phyloP scores from a whole-genome alignment of 1,139 yeast species.

The Kazachstania sp. region DNA sequence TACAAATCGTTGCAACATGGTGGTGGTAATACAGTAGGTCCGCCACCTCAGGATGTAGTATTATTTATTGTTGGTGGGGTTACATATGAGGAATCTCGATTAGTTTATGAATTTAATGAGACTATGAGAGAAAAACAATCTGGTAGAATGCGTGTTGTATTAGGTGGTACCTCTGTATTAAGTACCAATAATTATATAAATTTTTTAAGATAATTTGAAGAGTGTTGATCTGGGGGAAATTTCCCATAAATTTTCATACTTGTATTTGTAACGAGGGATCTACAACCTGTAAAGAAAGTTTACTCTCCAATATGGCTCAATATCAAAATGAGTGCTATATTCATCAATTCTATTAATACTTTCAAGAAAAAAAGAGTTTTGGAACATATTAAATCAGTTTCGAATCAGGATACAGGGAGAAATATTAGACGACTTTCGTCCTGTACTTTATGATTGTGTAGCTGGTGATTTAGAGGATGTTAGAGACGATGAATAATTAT shows the following conservation, averaged over 20 bases:
- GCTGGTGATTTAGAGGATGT: too few species aligned
- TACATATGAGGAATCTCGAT: slow-evolving; percentile 84
- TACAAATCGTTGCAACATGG: slow-evolving; percentile 25
- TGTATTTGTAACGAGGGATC: too few species aligned
- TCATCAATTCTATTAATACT: too few species aligned
- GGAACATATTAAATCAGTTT: too few species aligned
- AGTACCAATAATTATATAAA: slow-evolving; percentile 52
- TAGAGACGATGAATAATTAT: too few species aligned
- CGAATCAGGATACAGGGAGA: too few species aligned
- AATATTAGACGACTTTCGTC: too few species aligned
- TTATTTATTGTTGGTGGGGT: slow-evolving; percentile 84
- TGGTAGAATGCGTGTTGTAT: slow-evolving; percentile 45
- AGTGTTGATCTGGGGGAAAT: background rate
- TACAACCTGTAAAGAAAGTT: too few species aligned
- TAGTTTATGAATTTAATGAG: slow-evolving; percentile 62
- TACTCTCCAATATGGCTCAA: too few species aligned
- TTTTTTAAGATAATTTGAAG: slow-evolving; percentile 8
- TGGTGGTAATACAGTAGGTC: slow-evolving; percentile 2
- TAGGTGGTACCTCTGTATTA: slow-evolving; percentile 71
- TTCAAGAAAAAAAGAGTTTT: too few species aligned
- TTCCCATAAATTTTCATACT: background rate
- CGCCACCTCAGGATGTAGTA: slow-evolving; percentile 62
- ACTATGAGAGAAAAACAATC: slow-evolving; percentile 28
- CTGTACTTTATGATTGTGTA: too few species aligned
- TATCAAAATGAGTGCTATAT: too few species aligned